Percentiles rank a stretch among this genome's conserved stretches.
Evolutionary conservation across 805 yeast species (phyloP).

Genomic region (Cyberlindnera americana): DNA sequence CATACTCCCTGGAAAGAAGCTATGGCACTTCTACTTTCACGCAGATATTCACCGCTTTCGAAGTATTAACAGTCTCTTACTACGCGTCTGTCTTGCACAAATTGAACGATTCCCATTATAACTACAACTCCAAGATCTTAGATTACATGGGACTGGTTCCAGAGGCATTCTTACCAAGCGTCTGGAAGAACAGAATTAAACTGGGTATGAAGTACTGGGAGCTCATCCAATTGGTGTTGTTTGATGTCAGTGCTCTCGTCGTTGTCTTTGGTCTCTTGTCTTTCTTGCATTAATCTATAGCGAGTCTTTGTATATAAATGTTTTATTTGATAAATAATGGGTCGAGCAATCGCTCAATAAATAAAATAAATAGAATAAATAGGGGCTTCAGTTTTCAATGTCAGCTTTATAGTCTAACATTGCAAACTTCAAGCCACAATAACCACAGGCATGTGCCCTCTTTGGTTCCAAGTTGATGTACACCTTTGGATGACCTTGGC

Average conservation of each 20-base stretch:
- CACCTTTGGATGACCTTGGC: slow-evolving; percentile 82
- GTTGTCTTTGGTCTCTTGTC: slow-evolving; percentile 23
- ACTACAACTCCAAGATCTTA: slow-evolving; percentile 23
- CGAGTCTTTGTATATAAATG: too few species aligned
- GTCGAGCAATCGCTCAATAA: neutral
- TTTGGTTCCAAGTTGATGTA: slow-evolving; percentile 79
- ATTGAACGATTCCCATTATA: slow-evolving; percentile 22
- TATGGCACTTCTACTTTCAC: slow-evolving; percentile 14
- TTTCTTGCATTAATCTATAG: slow-evolving; percentile 11
- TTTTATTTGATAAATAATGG: too few species aligned
- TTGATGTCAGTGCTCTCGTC: slow-evolving; percentile 23
- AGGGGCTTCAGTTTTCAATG: slow-evolving; percentile 9
- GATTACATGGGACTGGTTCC: slow-evolving; percentile 23
- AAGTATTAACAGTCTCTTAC: slow-evolving; percentile 18
- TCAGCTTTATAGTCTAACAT: slow-evolving; percentile 20
- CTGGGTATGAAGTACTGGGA: slow-evolving; percentile 26
- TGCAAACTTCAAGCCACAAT: slow-evolving; percentile 69
- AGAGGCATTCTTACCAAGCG: slow-evolving; percentile 14
- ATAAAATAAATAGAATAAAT: slow-evolving; percentile 12
- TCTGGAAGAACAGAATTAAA: slow-evolving; percentile 22
- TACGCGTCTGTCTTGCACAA: slow-evolving; percentile 17
- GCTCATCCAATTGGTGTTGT: slow-evolving; percentile 20
- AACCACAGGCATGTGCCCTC: slow-evolving; percentile 69
- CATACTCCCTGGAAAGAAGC: slow-evolving; percentile 10
- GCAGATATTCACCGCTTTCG: slow-evolving; percentile 19